These are phyloP conservation scores for Ustilago tritici DNA, from an alignment of 1,284 basidiomycete species.

Conservation along the genomic window DNA sequence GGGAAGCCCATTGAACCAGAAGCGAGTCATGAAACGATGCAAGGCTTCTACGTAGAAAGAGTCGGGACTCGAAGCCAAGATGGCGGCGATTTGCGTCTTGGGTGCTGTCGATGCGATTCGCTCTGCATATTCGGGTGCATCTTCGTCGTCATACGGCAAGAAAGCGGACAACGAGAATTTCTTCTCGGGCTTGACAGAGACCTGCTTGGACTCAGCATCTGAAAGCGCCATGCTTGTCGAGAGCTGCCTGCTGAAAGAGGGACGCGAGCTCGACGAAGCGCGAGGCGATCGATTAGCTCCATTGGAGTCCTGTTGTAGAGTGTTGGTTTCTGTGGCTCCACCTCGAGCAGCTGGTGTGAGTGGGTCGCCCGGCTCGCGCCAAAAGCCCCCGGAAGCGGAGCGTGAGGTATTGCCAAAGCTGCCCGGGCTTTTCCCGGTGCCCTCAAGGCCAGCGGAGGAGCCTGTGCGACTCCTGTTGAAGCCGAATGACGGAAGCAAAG, in stretches of 20 bases:
- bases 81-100: constrained; percentile 52
- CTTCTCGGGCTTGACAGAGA: constrained; percentile 26
- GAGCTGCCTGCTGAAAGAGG: constrained; percentile 40
- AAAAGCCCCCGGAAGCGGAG: constrained; percentile 24
- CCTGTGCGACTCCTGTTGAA: constrained; percentile 44
- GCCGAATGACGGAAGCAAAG: constrained; percentile 53
- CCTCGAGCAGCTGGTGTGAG: constrained; percentile 3
- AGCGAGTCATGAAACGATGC: constrained; percentile 79
- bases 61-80: constrained; percentile 75
- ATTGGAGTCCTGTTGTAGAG: constrained; percentile 14
- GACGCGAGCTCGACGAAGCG: constrained; percentile 35
- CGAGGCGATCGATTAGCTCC: constrained; percentile 23
- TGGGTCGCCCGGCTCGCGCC: constrained; percentile 30
- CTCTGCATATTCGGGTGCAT: constrained; percentile 52
- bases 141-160: constrained; percentile 51
- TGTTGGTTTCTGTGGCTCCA: constrained; percentile 7
- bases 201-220: constrained; percentile 24
- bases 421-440: constrained; percentile 37
- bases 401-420: constrained; percentile 27
- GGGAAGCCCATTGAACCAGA: constrained; percentile 84
- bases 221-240: constrained; percentile 25
- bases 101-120: constrained; percentile 40
- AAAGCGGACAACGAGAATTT: constrained; percentile 47
- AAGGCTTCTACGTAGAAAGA: constrained; percentile 80
- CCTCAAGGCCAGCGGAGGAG: constrained; percentile 42